phyloP scores from a whole-genome alignment of 495 filamentous ascomycete species.

The Tuber microsphaerosporum region DNA sequence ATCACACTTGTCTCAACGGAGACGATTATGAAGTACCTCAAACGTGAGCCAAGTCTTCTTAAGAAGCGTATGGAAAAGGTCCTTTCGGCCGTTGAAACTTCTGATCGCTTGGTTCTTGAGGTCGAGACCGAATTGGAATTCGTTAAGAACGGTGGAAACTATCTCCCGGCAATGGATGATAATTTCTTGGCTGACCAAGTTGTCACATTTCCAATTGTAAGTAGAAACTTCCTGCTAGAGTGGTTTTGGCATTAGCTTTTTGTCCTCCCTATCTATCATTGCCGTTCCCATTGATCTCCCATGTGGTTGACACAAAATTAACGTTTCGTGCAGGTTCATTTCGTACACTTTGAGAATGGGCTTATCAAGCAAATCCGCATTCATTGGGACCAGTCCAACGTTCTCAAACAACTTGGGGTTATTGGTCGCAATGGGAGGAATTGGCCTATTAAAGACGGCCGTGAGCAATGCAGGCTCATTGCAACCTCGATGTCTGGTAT shows the following conservation, averaged over 20 bases:
- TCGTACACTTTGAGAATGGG: constrained; percentile 75
- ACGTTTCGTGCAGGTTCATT: constrained; percentile 60
- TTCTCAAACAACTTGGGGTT: constrained; percentile 86
- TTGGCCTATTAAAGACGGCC: constrained; percentile 90
- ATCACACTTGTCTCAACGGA: constrained; percentile 61
- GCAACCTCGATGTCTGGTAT: constrained; percentile 45
- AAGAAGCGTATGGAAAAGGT: constrained; percentile 74
- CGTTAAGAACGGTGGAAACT: constrained; percentile 68
- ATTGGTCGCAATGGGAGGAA: constrained; percentile 80
- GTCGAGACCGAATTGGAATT: constrained; percentile 81
- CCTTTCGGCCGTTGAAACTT: constrained; percentile 63
- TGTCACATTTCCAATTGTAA: constrained; percentile 75
- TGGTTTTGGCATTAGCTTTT: background rate
- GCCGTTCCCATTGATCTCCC: background rate
- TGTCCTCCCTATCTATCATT: constrained; percentile 13
- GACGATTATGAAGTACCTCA: constrained; percentile 71
- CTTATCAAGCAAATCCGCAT: constrained; percentile 79
- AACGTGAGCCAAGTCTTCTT: constrained; percentile 56
- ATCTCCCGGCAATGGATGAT: constrained; percentile 84
- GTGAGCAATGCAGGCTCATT: constrained; percentile 74
- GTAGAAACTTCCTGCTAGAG: constrained; percentile 37
- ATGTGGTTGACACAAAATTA: constrained; percentile 17
- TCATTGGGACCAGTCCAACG: constrained; percentile 89
- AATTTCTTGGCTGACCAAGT: constrained; percentile 83
- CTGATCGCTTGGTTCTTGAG: constrained; percentile 63